Percentiles rank a stretch among this genome's conserved stretches.
Evolutionary conservation across 371 early-diverging fungal genomes (phyloP).

Genomic region (Syncephalastrum monosporum): DNA sequence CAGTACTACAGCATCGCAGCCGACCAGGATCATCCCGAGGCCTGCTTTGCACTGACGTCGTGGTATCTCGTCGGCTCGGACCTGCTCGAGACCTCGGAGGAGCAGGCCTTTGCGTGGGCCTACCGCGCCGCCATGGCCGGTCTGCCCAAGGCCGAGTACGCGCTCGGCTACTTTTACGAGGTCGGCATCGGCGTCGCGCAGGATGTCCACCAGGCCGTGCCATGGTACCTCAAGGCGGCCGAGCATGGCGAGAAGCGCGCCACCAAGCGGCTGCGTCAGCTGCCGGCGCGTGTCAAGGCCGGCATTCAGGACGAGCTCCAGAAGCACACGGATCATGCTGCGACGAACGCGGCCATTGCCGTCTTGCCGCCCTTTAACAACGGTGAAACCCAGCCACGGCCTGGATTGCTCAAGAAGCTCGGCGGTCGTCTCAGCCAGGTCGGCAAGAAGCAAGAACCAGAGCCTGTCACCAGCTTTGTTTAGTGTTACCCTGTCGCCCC

Average conservation of each 20-base stretch:
- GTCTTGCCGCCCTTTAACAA: too few species aligned
- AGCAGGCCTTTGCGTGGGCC: conserved; percentile 91
- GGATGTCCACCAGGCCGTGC: conserved; percentile 67
- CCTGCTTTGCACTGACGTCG: conserved; percentile 90
- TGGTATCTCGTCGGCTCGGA: conserved; percentile 95
- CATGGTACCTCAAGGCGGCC: conserved; percentile 67
- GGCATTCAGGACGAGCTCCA: background rate
- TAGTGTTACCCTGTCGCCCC: background rate
- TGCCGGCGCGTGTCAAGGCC: conserved; percentile 2
- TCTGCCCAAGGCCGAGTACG: conserved; percentile 89
- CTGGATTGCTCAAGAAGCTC: background rate
- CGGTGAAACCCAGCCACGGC: background rate
- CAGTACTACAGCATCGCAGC: conserved; percentile 84
- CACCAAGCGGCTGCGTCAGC: conserved; percentile 24
- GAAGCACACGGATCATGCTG: too few species aligned
- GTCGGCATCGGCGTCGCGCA: conserved; percentile 77
- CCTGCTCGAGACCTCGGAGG: conserved; percentile 74
- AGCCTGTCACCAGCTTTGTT: too few species aligned
- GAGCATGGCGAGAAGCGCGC: conserved; percentile 46
- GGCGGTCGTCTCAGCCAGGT: too few species aligned
- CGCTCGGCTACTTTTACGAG: conserved; percentile 93
- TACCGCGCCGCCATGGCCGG: conserved; percentile 71
- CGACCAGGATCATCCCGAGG: conserved; percentile 85
- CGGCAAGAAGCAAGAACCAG: too few species aligned
- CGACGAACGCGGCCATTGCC: too few species aligned